A percentile compares a stretch with the other conserved stretches of the same genome.
phyloP scores from a whole-genome alignment of 2,329 filamentous ascomycete genomes.

The Escovopsis sp. region DNA sequence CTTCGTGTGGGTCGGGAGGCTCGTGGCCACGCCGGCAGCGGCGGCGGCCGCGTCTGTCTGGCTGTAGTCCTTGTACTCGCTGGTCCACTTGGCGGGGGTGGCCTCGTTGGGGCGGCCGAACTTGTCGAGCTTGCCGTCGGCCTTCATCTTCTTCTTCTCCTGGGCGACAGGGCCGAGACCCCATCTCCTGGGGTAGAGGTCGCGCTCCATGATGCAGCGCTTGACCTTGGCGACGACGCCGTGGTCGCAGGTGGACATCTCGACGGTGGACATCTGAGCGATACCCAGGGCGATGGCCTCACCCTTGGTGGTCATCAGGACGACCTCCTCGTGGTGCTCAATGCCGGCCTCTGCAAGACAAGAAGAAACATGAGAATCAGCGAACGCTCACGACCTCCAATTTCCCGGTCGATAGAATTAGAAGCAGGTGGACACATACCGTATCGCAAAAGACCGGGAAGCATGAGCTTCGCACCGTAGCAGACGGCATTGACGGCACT shows the following conservation, averaged over 20 bases:
- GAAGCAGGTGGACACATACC: conserved; percentile 32
- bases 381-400: neutral
- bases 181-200: conserved; percentile 94
- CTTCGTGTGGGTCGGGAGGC: conserved; percentile 20
- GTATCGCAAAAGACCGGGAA: conserved; percentile 87
- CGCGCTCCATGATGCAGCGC: conserved; percentile 98
- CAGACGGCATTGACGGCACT: conserved; percentile 79
- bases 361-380: conserved; percentile 11
- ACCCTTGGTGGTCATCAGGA: conserved; percentile 97
- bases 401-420: neutral
- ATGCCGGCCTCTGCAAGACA: conserved; percentile 58
- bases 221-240: conserved; percentile 98
- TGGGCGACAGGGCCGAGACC: conserved; percentile 82
- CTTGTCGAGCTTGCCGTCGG: conserved; percentile 95
- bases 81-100: conserved; percentile 86
- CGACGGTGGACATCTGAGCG: conserved; percentile 94
- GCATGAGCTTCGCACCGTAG: conserved; percentile 98
- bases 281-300: conserved; percentile 95
- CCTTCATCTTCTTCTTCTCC: conserved; percentile 99
- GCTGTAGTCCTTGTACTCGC: conserved; percentile 83
- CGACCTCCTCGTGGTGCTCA: conserved; percentile 89
- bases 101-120: conserved; percentile 83
- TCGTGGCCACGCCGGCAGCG: conserved; percentile 17
- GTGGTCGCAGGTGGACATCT: conserved; percentile 93
- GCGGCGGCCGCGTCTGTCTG: conserved; percentile 33